These are phyloP conservation scores for Leishmania martiniquensis DNA, from an alignment of 208 protist species.

Conservation along the genomic window DNA sequence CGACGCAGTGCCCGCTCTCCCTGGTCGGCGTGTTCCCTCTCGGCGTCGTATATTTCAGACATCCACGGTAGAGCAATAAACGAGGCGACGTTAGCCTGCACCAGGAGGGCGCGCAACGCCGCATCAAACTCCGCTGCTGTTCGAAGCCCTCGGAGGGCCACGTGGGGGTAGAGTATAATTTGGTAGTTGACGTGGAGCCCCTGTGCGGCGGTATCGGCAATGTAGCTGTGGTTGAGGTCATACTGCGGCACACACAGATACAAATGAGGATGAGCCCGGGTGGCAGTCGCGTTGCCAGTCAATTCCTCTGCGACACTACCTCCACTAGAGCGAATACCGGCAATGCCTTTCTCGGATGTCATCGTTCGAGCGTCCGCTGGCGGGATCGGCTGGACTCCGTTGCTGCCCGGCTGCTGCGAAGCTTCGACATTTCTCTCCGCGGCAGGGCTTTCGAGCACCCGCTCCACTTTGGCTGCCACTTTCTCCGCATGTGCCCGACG, in stretches of 20 bases:
- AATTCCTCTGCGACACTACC: background rate
- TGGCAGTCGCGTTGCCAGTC: background rate
- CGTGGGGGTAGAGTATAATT: conserved; percentile 14
- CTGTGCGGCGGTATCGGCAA: background rate
- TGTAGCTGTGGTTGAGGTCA: conserved; percentile 12
- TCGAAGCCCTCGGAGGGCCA: conserved; percentile 7
- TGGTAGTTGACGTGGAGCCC: conserved; percentile 19
- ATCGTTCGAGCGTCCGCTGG: background rate
- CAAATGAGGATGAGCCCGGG: background rate
- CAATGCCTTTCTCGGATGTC: background rate
- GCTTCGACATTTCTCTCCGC: conserved; percentile 9
- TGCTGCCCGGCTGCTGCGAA: background rate
- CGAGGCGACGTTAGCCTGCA: conserved; percentile 17
- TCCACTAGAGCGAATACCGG: background rate
- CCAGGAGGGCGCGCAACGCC: conserved; percentile 3
- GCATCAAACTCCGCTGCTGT: conserved; percentile 17
- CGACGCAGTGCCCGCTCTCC: background rate
- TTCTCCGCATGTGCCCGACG: background rate
- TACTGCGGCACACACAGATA: conserved; percentile 16
- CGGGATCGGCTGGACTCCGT: background rate
- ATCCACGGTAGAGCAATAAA: conserved; percentile 18
- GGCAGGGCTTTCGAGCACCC: conserved; percentile 6
- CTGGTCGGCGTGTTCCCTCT: background rate
- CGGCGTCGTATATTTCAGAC: background rate
- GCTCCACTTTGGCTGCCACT: conserved; percentile 15